Conservation (phyloP, 1,139 yeast species). For the Blastobotrys buckinghamii region DNA sequence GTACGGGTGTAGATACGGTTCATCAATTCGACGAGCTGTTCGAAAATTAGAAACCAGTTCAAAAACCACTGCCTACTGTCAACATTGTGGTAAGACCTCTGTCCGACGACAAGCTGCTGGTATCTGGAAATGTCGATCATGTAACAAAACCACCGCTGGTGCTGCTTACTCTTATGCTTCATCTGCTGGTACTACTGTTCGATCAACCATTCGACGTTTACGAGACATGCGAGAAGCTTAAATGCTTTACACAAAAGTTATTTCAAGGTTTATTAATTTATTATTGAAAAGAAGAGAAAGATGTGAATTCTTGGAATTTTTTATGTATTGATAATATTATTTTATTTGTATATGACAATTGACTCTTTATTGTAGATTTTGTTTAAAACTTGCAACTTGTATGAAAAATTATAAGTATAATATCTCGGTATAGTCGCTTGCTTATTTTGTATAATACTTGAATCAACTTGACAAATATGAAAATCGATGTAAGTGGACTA, state of each 20-base stretch:
- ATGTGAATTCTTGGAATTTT: no score
- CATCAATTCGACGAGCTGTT: conserved; percentile 99
- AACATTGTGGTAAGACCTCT: conserved; percentile 99
- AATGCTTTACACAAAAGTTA: conserved; percentile 21
- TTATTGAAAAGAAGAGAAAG: neutral
- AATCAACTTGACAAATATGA: no score
- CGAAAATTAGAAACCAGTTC: conserved; percentile 99
- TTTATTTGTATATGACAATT: no score
- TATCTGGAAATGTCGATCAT: conserved; percentile 96
- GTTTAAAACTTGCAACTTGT: no score
- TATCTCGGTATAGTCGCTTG: no score
- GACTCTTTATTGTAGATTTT: no score
- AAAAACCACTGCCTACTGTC: conserved; percentile 98
- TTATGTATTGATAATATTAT: neutral
- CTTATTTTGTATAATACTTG: no score
- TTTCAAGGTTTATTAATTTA: neutral
- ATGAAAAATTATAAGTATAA: no score
- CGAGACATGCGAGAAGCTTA: conserved; percentile 99
- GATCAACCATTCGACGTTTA: conserved; percentile 99
- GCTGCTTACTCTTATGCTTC: conserved; percentile 98
- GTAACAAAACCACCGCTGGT: conserved; percentile 97
- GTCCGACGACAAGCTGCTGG: conserved; percentile 98
- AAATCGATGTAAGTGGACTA: no score
- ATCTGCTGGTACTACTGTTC: conserved; percentile 99
- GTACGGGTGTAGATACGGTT: conserved; percentile 99